Percentiles rank a stretch among this genome's conserved stretches.
These are phyloP conservation scores for Diutina sp. DNA, from an alignment of 1,139 yeast genomes.

Conservation along the genomic window DNA sequence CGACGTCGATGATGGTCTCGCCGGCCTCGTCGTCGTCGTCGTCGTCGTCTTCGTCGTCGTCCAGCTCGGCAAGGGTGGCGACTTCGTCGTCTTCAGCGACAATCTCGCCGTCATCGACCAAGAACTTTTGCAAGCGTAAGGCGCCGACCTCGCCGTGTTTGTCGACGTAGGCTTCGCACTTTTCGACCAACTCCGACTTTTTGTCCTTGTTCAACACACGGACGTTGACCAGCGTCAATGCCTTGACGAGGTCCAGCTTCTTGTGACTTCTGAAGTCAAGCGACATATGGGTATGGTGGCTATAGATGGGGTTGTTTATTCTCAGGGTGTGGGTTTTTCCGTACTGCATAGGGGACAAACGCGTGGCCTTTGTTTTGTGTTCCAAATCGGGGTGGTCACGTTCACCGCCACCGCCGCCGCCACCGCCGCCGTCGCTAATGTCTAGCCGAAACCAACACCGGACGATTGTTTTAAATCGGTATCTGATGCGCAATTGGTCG, in stretches of 20 bases:
- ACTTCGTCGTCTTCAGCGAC: constrained; percentile 10
- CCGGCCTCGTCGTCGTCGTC: constrained; percentile 12
- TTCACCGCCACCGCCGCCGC: neutral
- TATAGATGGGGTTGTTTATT: neutral
- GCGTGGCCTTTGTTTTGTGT: neutral
- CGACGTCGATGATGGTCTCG: neutral
- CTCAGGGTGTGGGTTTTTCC: neutral
- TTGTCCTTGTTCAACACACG: neutral
- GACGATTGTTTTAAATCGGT: no score
- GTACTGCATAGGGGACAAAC: neutral
- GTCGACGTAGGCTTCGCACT: neutral
- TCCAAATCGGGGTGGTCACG: neutral
- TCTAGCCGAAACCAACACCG: neutral
- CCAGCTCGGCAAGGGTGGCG: neutral
- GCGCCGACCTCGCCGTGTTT: constrained; percentile 1
- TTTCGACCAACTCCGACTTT: neutral
- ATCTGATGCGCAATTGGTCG: no score
- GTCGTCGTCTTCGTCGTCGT: constrained; percentile 8
- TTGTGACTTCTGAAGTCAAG: neutral
- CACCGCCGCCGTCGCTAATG: no score
- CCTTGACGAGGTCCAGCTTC: constrained; percentile 1
- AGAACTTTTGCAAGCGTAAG: neutral
- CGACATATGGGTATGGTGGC: neutral
- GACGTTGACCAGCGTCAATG: constrained; percentile 1
- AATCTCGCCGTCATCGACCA: constrained; percentile 3